A percentile compares a stretch with the other conserved stretches of the same genome.
phyloP scores from a whole-genome alignment of 2,329 filamentous ascomycete species.

The Scytalidium lignicola region DNA sequence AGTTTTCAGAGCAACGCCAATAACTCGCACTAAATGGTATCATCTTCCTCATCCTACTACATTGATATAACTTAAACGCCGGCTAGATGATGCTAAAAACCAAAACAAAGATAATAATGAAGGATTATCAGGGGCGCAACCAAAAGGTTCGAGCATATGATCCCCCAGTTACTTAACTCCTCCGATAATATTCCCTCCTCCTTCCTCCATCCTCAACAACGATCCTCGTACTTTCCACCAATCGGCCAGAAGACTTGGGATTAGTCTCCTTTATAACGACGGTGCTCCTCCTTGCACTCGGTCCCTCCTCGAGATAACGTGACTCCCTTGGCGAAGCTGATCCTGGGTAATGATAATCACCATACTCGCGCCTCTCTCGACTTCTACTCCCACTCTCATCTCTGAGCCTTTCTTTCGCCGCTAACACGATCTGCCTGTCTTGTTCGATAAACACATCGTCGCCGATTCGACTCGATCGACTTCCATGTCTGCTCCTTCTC shows the following conservation, averaged over 20 bases:
- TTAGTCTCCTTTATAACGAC: constrained; percentile 20
- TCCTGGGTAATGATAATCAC: constrained; percentile 19
- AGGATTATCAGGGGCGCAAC: not conserved
- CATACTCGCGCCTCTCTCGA: constrained; percentile 9
- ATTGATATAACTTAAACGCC: too few relatives aligned
- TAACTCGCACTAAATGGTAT: too few relatives aligned
- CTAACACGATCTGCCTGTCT: constrained; percentile 11
- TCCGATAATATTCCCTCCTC: constrained; percentile 23
- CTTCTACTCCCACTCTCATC: not conserved
- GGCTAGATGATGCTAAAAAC: not conserved
- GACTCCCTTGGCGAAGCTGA: constrained; percentile 1
- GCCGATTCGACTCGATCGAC: constrained; percentile 4
- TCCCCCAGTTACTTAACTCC: not conserved
- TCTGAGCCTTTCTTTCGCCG: not conserved
- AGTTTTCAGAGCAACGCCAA: too few relatives aligned
- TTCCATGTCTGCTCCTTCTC: constrained; percentile 8
- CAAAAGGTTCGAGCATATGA: not conserved
- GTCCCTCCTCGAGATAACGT: constrained; percentile 5
- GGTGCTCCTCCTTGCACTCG: constrained; percentile 13
- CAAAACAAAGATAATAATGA: not conserved
- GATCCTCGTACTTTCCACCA: constrained; percentile 19
- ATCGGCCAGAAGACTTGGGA: constrained; percentile 12
- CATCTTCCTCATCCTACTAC: too few relatives aligned
- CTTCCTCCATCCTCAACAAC: constrained; percentile 22
- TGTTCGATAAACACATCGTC: constrained; percentile 23